Evolutionary conservation across 345 rosid species (phyloP), one percentile per base, ranked within the genome.

Genomic region (Iberis pinnata): DNA sequence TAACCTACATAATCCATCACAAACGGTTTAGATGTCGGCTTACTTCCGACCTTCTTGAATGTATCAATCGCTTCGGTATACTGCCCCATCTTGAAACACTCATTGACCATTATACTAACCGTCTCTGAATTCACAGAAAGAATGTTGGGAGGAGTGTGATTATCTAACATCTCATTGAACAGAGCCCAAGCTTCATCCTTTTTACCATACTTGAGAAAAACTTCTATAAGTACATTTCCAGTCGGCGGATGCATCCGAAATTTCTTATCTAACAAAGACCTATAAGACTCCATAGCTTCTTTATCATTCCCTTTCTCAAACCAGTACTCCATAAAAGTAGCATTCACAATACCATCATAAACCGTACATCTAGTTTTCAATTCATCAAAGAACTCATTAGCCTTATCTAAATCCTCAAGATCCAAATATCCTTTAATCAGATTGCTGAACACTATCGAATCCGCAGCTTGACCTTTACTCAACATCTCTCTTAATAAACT

Each of bases 261-360:
- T 54, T 92, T 80, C 80, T 66, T 78, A 47, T 79, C 88, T 70
- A 83, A 61, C 76, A 73, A 73, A 0, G 95, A 83, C 75, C 61
- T 77, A 37, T 85, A 92, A 4, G 84, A 80, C 61, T 88, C 87
- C 84, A 86, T 77, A 1, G 82, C 97, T 62, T 85, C 97, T 71
- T 75, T 83, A 43, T 76, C 97, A 45, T 78, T 80, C 15, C 88
- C 97, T 64, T 81, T 82, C 36, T 81, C 83, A 61, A 92, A 92
- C 88, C 90, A 92, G 80, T 89, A 85, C 40, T 92, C 97, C 95
- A 92, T 88, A 67, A 74, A 83, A 0, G 99, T 80, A 0, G 89
- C 95, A 63, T 73, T 81, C 37, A 92, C 90, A 40, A 84, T 80
- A 14, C 97, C 99, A 56, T 92, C 99, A 39, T 92, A 92, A 37